Conservation (phyloP, 2,329 filamentous ascomycete species). For the Emydomyces testavorans region DNA sequence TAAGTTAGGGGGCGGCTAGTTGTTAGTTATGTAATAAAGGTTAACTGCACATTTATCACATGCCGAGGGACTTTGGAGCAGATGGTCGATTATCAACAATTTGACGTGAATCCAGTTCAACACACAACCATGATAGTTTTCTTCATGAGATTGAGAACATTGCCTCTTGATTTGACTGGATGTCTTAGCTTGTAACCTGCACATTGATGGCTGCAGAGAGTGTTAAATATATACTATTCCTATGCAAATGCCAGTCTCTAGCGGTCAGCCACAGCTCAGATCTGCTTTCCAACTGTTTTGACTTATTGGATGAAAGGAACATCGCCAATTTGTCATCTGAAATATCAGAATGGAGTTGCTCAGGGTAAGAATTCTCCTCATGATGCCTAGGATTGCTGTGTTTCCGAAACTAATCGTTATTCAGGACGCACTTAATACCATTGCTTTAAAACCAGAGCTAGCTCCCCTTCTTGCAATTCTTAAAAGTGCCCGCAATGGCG, state of each 20-base stretch:
- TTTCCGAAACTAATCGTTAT: neutral
- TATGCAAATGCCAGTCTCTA: too few species aligned
- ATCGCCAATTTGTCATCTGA: neutral
- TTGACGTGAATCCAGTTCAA: neutral
- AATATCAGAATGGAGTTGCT: slow-evolving; percentile 6
- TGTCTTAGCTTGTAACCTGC: neutral
- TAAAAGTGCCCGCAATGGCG: slow-evolving; percentile 92
- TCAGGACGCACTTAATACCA: slow-evolving; percentile 58
- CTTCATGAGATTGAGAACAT: neutral
- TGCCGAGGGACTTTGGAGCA: slow-evolving; percentile 28
- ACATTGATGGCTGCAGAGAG: neutral
- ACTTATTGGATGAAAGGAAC: neutral
- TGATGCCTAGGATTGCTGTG: neutral
- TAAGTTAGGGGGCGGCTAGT: neutral
- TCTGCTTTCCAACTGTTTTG: neutral
- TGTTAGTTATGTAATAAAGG: too few species aligned
- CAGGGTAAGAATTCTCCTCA: neutral
- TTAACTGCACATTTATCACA: slow-evolving; percentile 23
- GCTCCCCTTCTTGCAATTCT: slow-evolving; percentile 73
- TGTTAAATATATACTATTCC: too few species aligned
- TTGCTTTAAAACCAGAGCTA: slow-evolving; percentile 72
- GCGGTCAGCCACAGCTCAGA: neutral
- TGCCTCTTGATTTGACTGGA: neutral
- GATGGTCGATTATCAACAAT: neutral
- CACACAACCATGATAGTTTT: neutral